phyloP scores from a whole-genome alignment of 2,329 filamentous ascomycete species.

The Nannizzia gypsea region DNA sequence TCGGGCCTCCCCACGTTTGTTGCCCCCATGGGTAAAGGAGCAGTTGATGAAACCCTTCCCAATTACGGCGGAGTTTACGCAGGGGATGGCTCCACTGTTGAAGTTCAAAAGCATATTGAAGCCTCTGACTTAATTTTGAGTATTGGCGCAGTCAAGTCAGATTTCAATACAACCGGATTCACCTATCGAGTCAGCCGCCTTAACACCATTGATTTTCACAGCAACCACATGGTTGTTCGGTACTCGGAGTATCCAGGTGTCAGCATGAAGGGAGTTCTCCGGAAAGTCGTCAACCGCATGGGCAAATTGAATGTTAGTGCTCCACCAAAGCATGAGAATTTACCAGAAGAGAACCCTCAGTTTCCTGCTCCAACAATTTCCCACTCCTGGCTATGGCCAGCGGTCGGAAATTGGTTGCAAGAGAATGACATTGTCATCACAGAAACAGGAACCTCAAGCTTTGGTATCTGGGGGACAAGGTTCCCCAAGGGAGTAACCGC shows the following conservation, averaged over 20 bases:
- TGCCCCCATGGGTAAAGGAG: constrained; percentile 75
- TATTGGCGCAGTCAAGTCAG: constrained; percentile 31
- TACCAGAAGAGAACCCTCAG: constrained; percentile 27
- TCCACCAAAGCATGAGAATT: constrained; percentile 45
- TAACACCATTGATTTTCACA: constrained; percentile 71
- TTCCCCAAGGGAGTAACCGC: constrained; percentile 40
- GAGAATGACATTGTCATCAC: constrained; percentile 45
- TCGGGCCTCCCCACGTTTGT: constrained; percentile 67
- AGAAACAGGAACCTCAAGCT: constrained; percentile 48
- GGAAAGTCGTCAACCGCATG: constrained; percentile 51
- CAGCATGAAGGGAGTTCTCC: constrained; percentile 65
- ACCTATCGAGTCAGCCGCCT: constrained; percentile 66
- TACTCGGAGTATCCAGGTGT: constrained; percentile 70
- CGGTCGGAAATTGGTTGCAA: constrained; percentile 37
- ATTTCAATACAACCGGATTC: constrained; percentile 54
- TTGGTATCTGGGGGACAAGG: constrained; percentile 41
- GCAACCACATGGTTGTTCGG: constrained; percentile 57
- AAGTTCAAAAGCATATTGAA: constrained; percentile 28
- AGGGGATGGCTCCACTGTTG: constrained; percentile 55
- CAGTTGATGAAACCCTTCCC: constrained; percentile 58
- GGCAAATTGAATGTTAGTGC: constrained; percentile 46
- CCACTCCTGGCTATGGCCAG: constrained; percentile 40
- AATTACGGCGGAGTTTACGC: constrained; percentile 74
- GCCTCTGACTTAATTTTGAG: constrained; percentile 31
- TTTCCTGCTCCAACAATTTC: constrained; percentile 31